Evolutionary conservation across 2,329 filamentous ascomycete species (phyloP).

Genomic region (Penicillium sp.): DNA sequence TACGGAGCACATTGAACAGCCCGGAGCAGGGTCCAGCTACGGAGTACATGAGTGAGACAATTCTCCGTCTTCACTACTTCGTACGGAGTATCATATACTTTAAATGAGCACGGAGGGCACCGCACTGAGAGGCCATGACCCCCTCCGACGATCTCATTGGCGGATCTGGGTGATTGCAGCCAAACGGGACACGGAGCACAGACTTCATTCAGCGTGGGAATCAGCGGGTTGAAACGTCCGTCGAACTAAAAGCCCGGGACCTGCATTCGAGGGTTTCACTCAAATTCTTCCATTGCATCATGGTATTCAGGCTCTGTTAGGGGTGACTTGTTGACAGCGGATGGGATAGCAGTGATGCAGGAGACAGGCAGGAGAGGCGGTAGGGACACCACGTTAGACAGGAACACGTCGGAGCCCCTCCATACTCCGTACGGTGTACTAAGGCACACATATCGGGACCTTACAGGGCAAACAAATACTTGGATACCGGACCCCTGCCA

Average conservation of each 20-base stretch:
- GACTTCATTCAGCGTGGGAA: conserved; percentile 14
- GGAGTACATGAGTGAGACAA: not conserved
- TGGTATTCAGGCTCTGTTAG: not conserved
- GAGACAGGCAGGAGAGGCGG: not conserved
- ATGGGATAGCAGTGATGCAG: not conserved
- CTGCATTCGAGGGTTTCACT: conserved; percentile 16
- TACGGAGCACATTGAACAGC: too few relatives aligned
- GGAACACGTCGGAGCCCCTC: conserved; percentile 5
- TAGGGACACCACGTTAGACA: not conserved
- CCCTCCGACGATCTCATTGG: conserved; percentile 15
- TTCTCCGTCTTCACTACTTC: not conserved
- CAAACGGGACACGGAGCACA: conserved; percentile 13
- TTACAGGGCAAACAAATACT: not conserved
- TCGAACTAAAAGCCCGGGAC: conserved; percentile 1
- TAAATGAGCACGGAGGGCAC: too few relatives aligned
- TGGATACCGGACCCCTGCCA: not conserved
- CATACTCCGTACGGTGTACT: not conserved
- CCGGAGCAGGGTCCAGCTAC: too few relatives aligned
- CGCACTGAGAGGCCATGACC: not conserved
- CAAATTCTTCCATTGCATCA: conserved; percentile 11
- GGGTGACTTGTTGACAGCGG: not conserved
- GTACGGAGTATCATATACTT: not conserved
- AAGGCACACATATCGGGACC: conserved; percentile 5
- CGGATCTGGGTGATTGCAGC: conserved; percentile 5
- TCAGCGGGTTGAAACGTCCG: conserved; percentile 16